Evolutionary conservation across 352 stramenopile species (phyloP).

Genomic region (Globisporangium polare): DNA sequence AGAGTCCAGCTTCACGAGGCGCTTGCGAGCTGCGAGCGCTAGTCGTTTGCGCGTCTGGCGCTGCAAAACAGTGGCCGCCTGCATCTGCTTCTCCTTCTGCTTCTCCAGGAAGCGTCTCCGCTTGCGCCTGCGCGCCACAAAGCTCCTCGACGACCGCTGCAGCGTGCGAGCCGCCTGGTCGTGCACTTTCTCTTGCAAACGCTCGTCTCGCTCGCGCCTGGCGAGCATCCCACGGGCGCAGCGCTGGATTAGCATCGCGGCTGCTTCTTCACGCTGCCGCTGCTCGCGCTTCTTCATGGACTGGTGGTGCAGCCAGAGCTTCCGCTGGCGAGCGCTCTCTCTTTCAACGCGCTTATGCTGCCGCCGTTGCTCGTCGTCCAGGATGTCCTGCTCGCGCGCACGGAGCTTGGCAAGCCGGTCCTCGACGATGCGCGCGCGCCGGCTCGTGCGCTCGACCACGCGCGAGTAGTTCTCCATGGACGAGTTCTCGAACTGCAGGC

Average conservation of each 20-base stretch:
- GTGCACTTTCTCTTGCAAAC: constrained; percentile 12
- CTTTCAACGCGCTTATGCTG: constrained; percentile 33
- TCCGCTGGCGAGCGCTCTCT: constrained; percentile 37
- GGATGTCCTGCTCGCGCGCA: constrained; percentile 37
- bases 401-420: constrained; percentile 47
- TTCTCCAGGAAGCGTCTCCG: constrained; percentile 14
- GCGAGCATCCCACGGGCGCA: constrained; percentile 33
- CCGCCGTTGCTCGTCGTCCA: constrained; percentile 35
- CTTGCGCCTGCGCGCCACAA: constrained; percentile 22
- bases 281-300: constrained; percentile 41
- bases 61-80: constrained; percentile 46
- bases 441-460: constrained; percentile 50
- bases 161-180: constrained; percentile 30
- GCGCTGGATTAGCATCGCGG: constrained; percentile 40
- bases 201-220: constrained; percentile 9
- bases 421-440: constrained; percentile 34
- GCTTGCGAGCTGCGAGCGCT: constrained; percentile 12
- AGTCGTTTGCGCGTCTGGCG: constrained; percentile 32
- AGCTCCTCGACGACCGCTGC: constrained; percentile 31
- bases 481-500: constrained; percentile 55
- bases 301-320: constrained; percentile 47
- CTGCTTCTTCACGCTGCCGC: constrained; percentile 29
- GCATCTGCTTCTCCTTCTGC: constrained; percentile 23
- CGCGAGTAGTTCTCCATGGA: constrained; percentile 72
- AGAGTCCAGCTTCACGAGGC: not conserved